A percentile compares a stretch with the other conserved stretches of the same genome.
Evolutionary conservation across 192 early-diverging fungal genomes (phyloP).

Genomic region (Thamnidium elegans): DNA sequence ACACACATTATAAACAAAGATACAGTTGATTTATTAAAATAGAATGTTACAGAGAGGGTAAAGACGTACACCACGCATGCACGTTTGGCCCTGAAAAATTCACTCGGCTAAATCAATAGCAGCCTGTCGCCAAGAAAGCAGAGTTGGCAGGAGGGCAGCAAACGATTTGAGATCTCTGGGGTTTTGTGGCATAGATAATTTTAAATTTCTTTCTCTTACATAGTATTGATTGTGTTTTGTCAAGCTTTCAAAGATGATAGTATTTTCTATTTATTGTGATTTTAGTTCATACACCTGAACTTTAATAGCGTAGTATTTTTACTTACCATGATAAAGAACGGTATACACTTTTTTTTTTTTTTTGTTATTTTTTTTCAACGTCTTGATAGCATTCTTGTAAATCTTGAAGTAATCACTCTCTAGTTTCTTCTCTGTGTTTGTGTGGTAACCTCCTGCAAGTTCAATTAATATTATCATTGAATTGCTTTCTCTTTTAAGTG

Average conservation of each 20-base stretch:
- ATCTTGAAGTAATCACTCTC: conserved; percentile 6
- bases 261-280: background rate
- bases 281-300: too few relatives aligned
- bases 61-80: background rate
- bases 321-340: conserved; percentile 5
- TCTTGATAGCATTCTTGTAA: background rate
- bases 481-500: conserved; percentile 5
- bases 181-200: background rate
- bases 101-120: background rate
- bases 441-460: background rate
- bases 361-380: background rate
- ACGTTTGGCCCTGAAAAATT: background rate
- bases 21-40: conserved; percentile 7
- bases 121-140: conserved; percentile 13
- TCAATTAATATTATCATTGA: background rate
- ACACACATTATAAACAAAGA: background rate
- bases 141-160: background rate
- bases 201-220: conserved; percentile 9
- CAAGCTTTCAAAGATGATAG: conserved; percentile 2
- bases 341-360: background rate
- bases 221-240: conserved; percentile 1
- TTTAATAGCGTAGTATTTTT: too few relatives aligned
- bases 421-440: conserved; percentile 6
- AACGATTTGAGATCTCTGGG: background rate
- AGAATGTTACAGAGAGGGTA: background rate